phyloP scores from a whole-genome alignment of 1,284 basidiomycete species.

The Irpex sp. region DNA sequence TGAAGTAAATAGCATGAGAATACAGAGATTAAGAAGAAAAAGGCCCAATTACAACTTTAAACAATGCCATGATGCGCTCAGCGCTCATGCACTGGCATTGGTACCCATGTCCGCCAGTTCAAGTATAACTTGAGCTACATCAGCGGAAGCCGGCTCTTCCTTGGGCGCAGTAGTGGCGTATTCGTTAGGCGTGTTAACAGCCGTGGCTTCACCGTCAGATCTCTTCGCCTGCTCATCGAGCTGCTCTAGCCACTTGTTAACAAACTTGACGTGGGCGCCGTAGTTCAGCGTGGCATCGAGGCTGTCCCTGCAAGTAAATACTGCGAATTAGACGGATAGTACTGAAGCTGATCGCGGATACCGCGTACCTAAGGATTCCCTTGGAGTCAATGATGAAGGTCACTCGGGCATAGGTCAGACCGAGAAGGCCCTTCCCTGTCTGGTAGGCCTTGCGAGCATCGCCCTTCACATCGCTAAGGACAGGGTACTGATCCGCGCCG shows the following conservation, averaged over 20 bases:
- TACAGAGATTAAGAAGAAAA: no score
- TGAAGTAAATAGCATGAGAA: no score
- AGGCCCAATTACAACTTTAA: no score
- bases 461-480: conserved; percentile 76
- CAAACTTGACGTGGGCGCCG: conserved; percentile 73
- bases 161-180: conserved; percentile 15
- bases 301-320: conserved; percentile 48
- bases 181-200: conserved; percentile 19
- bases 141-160: conserved; percentile 2
- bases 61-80: no score
- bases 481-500: conserved; percentile 61
- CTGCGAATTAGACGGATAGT: background rate
- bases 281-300: conserved; percentile 68
- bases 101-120: no score
- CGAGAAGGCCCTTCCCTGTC: conserved; percentile 72
- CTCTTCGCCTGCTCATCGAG: conserved; percentile 48
- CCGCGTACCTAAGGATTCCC: conserved; percentile 68
- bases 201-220: conserved; percentile 15
- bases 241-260: conserved; percentile 69
- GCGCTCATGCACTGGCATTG: no score
- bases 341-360: background rate
- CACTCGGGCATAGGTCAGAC: conserved; percentile 69
- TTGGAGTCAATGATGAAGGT: conserved; percentile 82
- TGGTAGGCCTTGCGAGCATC: conserved; percentile 70
- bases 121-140: no score